Conservation (phyloP, 225 moss, liverwort and hornwort species). For the Sphagnum tenellum region DNA sequence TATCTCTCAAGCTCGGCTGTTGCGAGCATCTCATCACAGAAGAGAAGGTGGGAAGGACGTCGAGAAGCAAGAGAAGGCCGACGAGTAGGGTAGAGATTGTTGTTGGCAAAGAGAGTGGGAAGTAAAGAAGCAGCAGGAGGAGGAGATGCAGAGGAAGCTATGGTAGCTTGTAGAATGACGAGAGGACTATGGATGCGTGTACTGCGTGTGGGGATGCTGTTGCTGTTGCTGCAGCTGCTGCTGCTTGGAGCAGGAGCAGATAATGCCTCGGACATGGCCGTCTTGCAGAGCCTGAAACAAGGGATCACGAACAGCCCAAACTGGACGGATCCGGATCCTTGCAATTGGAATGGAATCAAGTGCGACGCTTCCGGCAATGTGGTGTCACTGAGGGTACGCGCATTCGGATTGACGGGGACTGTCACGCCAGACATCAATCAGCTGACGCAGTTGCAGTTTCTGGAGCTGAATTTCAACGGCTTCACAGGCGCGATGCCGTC, state of each 20-base stretch:
- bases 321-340: slow-evolving; percentile 57
- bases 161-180: too few relatives aligned
- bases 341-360: slow-evolving; percentile 34
- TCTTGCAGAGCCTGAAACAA: slow-evolving; percentile 18
- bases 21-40: too few relatives aligned
- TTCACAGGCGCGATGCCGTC: slow-evolving; percentile 67
- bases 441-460: slow-evolving; percentile 38
- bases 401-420: slow-evolving; percentile 33
- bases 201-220: too few relatives aligned
- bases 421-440: slow-evolving; percentile 44
- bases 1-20: too few relatives aligned
- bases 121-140: too few relatives aligned
- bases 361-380: slow-evolving; percentile 46
- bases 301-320: slow-evolving; percentile 36
- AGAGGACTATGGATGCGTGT: too few relatives aligned
- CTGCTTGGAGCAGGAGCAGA: not conserved
- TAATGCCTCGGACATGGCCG: slow-evolving; percentile 15
- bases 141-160: too few relatives aligned
- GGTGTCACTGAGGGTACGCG: slow-evolving; percentile 35
- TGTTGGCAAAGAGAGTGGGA: too few relatives aligned
- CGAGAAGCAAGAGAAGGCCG: too few relatives aligned
- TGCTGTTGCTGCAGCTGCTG: too few relatives aligned
- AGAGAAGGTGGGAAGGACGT: too few relatives aligned
- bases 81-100: too few relatives aligned
- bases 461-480: slow-evolving; percentile 59